These are phyloP conservation scores for Fusarium paranaense DNA, from an alignment of 2,329 filamentous ascomycete species.

Conservation along the genomic window DNA sequence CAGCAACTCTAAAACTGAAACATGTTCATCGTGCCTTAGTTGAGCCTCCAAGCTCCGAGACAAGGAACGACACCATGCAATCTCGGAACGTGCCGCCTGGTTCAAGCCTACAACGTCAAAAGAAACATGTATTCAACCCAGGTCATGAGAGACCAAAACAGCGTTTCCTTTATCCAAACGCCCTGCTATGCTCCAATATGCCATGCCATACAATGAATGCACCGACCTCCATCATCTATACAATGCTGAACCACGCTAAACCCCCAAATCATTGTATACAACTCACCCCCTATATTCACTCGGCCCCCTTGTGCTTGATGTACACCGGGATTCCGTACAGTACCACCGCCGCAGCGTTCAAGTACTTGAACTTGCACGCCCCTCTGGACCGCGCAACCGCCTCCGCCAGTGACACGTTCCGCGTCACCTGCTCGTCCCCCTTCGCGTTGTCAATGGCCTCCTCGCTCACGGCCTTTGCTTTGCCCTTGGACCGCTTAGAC, in stretches of 20 bases:
- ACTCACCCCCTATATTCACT: slow-evolving; percentile 25
- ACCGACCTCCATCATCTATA: slow-evolving; percentile 15
- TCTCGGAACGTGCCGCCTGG: slow-evolving; percentile 6
- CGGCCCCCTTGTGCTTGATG: slow-evolving; percentile 57
- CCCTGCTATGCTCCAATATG: slow-evolving; percentile 20
- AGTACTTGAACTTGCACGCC: slow-evolving; percentile 87
- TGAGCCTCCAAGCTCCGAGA: slow-evolving; percentile 19
- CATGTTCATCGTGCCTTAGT: background rate
- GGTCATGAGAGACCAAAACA: slow-evolving; percentile 22
- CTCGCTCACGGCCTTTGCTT: slow-evolving; percentile 35
- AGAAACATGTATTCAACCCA: slow-evolving; percentile 8
- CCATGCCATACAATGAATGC: slow-evolving; percentile 17
- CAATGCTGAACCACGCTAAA: slow-evolving; percentile 13
- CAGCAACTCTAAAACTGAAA: background rate
- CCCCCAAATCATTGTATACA: slow-evolving; percentile 5
- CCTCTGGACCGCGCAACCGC: slow-evolving; percentile 81
- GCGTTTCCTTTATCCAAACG: slow-evolving; percentile 29
- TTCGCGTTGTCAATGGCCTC: slow-evolving; percentile 44
- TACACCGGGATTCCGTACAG: slow-evolving; percentile 97
- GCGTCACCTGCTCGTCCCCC: slow-evolving; percentile 42
- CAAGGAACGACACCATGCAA: slow-evolving; percentile 13
- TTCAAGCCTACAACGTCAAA: background rate
- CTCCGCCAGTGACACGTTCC: slow-evolving; percentile 74
- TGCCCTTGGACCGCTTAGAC: slow-evolving; percentile 45
- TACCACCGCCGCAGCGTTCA: slow-evolving; percentile 93